phyloP scores from a whole-genome alignment of 1,284 basidiomycete species.

The Dichomitus squalens region DNA sequence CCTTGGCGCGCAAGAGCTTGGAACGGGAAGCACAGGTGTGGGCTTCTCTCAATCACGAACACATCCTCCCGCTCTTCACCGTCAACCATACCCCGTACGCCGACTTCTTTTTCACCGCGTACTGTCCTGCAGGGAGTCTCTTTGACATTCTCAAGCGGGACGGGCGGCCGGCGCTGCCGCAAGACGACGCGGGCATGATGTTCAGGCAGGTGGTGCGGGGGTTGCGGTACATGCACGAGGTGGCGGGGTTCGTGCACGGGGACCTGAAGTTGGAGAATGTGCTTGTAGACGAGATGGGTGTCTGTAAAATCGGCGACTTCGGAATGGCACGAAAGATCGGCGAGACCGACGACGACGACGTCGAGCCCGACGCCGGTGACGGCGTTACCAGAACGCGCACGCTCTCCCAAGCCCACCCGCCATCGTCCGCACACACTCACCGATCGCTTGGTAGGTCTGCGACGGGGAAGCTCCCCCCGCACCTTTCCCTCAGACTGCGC shows the following conservation, averaged over 20 bases:
- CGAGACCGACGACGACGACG: slow-evolving; percentile 32
- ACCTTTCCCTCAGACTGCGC: slow-evolving; percentile 39
- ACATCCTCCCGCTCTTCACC: slow-evolving; percentile 83
- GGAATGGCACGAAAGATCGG: slow-evolving; percentile 74
- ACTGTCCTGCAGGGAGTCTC: slow-evolving; percentile 83
- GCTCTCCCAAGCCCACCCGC: slow-evolving; percentile 21
- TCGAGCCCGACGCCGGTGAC: slow-evolving; percentile 39
- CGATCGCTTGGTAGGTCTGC: slow-evolving; percentile 27
- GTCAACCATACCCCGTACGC: slow-evolving; percentile 65
- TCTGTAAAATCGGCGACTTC: slow-evolving; percentile 84
- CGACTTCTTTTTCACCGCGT: slow-evolving; percentile 85
- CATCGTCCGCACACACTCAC: neutral
- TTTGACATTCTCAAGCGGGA: slow-evolving; percentile 82
- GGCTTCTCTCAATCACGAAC: slow-evolving; percentile 73
- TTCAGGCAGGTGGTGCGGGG: slow-evolving; percentile 91
- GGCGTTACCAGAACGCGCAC: slow-evolving; percentile 24
- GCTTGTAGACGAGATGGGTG: slow-evolving; percentile 83
- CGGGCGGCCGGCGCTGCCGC: slow-evolving; percentile 62
- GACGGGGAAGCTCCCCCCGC: slow-evolving; percentile 29
- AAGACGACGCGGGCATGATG: slow-evolving; percentile 84
- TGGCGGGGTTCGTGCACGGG: slow-evolving; percentile 80
- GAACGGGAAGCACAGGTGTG: slow-evolving; percentile 83
- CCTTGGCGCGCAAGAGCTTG: slow-evolving; percentile 56
- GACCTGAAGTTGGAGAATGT: slow-evolving; percentile 98
- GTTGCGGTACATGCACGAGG: slow-evolving; percentile 84